Evolutionary conservation across 2,329 filamentous ascomycete species (phyloP).

Genomic region (Trichoderma simmonsii): DNA sequence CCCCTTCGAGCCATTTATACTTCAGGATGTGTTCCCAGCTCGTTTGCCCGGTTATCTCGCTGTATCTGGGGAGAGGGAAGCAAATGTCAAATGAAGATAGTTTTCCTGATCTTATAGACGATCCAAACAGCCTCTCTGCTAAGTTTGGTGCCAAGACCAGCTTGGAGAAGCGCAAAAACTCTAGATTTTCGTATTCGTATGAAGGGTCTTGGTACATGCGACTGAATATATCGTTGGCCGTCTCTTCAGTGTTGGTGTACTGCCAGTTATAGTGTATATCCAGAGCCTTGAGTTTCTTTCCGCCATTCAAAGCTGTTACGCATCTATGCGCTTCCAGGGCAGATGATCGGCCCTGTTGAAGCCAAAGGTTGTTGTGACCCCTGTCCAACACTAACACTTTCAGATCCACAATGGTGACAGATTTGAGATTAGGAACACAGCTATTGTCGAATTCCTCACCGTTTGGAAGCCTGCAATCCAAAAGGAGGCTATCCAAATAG

Average conservation of each 20-base stretch:
- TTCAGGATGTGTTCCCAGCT: conserved; percentile 30
- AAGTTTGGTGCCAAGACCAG: conserved; percentile 26
- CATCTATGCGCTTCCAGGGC: not conserved
- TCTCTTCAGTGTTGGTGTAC: not conserved
- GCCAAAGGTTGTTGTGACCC: not conserved
- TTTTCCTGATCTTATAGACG: conserved; percentile 28
- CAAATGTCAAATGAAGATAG: conserved; percentile 37
- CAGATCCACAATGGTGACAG: not conserved
- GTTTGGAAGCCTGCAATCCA: not conserved
- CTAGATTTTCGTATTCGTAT: conserved; percentile 26
- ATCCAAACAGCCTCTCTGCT: conserved; percentile 26
- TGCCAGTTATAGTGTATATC: conserved; percentile 30
- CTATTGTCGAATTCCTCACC: not conserved
- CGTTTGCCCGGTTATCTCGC: conserved; percentile 25
- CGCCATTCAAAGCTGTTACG: conserved; percentile 12
- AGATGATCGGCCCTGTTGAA: not conserved
- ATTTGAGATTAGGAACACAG: not conserved
- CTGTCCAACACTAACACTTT: not conserved
- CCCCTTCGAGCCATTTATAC: conserved; percentile 37
- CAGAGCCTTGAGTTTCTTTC: conserved; percentile 28
- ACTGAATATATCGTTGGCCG: not conserved
- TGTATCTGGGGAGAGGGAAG: conserved; percentile 31
- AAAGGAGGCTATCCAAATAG: not conserved
- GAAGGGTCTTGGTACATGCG: not conserved
- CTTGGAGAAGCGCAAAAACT: conserved; percentile 29